Conservation (phyloP, 2,329 filamentous ascomycete species). For the Ceratocystis papillata region DNA sequence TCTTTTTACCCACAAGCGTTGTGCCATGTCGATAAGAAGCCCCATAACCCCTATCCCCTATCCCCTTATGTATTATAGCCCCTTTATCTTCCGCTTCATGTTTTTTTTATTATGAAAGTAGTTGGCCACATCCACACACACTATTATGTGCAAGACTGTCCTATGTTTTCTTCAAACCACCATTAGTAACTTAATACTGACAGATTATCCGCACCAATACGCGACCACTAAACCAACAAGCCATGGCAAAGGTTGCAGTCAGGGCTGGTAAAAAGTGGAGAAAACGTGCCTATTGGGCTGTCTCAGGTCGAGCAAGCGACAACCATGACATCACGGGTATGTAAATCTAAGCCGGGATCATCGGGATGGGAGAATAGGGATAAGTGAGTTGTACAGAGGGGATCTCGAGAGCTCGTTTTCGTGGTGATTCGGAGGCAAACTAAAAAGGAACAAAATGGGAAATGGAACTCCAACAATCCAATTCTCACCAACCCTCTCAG, state of each 20-base stretch:
- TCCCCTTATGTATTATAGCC: neutral
- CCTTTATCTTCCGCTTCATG: neutral
- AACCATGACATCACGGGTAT: constrained; percentile 12
- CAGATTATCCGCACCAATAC: constrained; percentile 5
- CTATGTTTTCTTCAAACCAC: neutral
- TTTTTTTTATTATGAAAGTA: neutral
- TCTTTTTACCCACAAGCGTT: too few relatives aligned
- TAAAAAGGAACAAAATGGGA: too few relatives aligned
- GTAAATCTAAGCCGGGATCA: neutral
- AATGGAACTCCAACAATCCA: too few relatives aligned
- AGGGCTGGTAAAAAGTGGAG: neutral
- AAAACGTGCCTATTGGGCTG: constrained; percentile 10
- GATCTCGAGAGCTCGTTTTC: neutral
- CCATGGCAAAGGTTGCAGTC: neutral
- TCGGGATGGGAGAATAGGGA: neutral
- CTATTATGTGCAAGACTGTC: neutral
- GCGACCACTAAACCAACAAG: neutral
- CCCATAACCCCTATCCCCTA: neutral
- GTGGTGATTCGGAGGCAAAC: neutral
- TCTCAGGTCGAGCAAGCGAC: constrained; percentile 13
- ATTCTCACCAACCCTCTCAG: too few relatives aligned
- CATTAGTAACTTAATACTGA: neutral
- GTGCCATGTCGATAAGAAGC: neutral
- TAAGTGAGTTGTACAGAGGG: neutral
- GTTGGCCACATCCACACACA: neutral